phyloP scores from a whole-genome alignment of 2,329 filamentous ascomycete genomes.

The Epichloe scottii region DNA sequence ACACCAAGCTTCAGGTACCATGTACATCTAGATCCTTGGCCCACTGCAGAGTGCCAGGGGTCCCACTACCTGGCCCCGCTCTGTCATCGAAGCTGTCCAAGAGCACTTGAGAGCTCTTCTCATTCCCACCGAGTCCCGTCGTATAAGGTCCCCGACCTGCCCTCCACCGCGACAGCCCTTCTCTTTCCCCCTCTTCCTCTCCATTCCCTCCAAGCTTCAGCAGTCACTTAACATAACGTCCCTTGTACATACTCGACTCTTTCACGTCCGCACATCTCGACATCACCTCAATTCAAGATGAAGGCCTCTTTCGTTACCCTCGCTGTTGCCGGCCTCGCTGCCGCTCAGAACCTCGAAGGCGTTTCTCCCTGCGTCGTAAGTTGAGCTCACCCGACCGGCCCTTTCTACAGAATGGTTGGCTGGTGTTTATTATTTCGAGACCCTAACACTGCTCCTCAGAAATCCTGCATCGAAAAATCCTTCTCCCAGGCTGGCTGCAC shows the following conservation, averaged over 20 bases:
- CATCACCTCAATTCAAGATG: slow-evolving; percentile 20
- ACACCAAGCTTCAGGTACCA: background rate
- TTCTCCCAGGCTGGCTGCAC: slow-evolving; percentile 14
- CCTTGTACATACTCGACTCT: slow-evolving; percentile 2
- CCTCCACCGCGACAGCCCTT: background rate
- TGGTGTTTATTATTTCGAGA: too few relatives aligned
- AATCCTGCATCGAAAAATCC: slow-evolving; percentile 22
- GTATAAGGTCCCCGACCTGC: slow-evolving; percentile 4
- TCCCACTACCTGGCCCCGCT: background rate
- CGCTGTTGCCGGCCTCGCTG: slow-evolving; percentile 22
- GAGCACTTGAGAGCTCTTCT: background rate
- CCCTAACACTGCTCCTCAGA: slow-evolving; percentile 8
- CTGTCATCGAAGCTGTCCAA: background rate
- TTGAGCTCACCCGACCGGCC: slow-evolving; percentile 1
- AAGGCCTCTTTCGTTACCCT: slow-evolving; percentile 24
- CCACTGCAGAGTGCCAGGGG: background rate
- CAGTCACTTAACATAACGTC: background rate
- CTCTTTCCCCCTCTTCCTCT: background rate
- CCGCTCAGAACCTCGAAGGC: slow-evolving; percentile 25
- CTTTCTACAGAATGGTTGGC: too few relatives aligned
- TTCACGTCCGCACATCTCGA: background rate
- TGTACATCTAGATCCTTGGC: background rate
- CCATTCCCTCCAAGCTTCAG: background rate
- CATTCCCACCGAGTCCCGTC: background rate
- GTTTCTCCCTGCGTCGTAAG: slow-evolving; percentile 30